Percentiles rank a stretch among this genome's conserved stretches.
These are phyloP conservation scores for Cicer cuneatum DNA, from an alignment of 306 rosid species.

Conservation along the genomic window DNA sequence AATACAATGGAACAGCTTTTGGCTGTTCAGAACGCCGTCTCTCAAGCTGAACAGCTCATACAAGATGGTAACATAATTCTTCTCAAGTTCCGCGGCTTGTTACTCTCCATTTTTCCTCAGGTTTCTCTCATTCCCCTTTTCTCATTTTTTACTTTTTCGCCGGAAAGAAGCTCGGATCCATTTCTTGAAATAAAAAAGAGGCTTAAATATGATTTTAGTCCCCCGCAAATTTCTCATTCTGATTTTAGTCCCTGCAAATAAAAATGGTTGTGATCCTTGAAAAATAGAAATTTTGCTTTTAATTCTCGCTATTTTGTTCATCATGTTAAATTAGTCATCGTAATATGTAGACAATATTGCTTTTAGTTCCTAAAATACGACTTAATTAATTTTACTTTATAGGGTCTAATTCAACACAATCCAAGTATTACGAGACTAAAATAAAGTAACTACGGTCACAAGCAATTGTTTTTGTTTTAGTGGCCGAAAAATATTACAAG, in stretches of 20 bases:
- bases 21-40: constrained; percentile 84
- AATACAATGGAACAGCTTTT: constrained; percentile 95
- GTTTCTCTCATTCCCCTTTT: constrained; percentile 50
- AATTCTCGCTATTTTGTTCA: neutral
- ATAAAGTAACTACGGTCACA: neutral
- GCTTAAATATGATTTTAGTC: neutral
- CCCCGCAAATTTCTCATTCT: neutral
- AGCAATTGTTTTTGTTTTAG: neutral
- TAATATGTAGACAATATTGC: neutral
- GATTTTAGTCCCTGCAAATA: neutral
- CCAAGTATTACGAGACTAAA: neutral
- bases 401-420: neutral
- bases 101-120: constrained; percentile 86
- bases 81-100: constrained; percentile 80
- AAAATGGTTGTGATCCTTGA: neutral
- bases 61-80: constrained; percentile 82
- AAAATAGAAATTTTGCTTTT: neutral
- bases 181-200: neutral
- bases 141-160: neutral
- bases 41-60: constrained; percentile 76
- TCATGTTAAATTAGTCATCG: neutral
- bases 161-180: neutral
- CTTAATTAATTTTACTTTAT: neutral
- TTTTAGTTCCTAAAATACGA: neutral
- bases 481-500: too few species aligned